phyloP scores from a whole-genome alignment of 345 rosid genomes.

The Lagerstroemia speciosa region DNA sequence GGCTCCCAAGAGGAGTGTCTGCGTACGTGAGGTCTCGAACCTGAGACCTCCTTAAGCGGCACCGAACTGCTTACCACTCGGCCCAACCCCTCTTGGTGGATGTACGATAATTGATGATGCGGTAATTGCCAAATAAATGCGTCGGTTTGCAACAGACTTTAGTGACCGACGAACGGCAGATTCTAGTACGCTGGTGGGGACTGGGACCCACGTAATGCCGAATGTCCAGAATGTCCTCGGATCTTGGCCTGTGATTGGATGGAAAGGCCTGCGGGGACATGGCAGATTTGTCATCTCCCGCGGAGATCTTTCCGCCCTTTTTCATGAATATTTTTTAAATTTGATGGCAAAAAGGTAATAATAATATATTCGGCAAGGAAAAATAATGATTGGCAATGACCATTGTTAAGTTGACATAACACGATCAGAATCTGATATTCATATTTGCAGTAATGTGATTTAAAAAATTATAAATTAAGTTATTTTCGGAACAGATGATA shows the following conservation, averaged over 20 bases:
- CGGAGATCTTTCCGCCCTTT: background rate
- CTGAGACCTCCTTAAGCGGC: no score
- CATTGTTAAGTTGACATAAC: background rate
- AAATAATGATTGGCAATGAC: no score
- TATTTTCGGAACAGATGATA: no score
- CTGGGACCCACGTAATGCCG: background rate
- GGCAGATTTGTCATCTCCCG: background rate
- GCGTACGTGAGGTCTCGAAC: no score
- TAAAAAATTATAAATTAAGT: no score
- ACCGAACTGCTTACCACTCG: no score
- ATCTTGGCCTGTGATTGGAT: slow-evolving; percentile 1
- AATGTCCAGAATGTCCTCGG: slow-evolving; percentile 1
- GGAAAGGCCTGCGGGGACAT: background rate
- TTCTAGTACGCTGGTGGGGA: background rate
- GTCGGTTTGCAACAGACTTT: background rate
- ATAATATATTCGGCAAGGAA: background rate
- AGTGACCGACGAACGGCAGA: background rate
- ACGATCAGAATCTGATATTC: no score
- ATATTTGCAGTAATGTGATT: no score
- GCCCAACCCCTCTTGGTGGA: no score
- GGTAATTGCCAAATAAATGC: background rate
- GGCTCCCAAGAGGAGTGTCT: no score
- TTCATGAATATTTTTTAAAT: background rate
- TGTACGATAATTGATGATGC: no score
- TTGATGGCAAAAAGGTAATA: background rate